A percentile compares a stretch with the other conserved stretches of the same genome.
These are phyloP conservation scores for Penicillium italicum DNA, from an alignment of 2,329 filamentous ascomycete genomes.

Conservation along the genomic window DNA sequence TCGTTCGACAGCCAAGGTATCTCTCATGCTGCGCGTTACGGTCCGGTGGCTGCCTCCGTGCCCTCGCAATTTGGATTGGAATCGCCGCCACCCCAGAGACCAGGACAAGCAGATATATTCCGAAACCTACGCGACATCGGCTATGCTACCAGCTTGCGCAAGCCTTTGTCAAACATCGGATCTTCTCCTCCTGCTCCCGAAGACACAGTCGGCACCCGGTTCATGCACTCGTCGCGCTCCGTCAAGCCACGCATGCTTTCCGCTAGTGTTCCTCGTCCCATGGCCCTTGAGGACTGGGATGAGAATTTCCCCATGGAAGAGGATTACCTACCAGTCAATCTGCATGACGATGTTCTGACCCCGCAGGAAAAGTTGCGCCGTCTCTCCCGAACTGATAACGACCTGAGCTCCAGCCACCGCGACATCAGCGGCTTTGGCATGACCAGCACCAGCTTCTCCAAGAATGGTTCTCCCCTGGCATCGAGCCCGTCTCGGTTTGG, in stretches of 20 bases:
- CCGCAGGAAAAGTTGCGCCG: conserved; percentile 60
- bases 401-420: conserved; percentile 45
- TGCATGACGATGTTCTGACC: conserved; percentile 61
- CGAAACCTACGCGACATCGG: conserved; percentile 62
- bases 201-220: conserved; percentile 62
- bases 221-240: conserved; percentile 64
- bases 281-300: conserved; percentile 57
- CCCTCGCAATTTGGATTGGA: conserved; percentile 89
- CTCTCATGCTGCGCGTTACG: conserved; percentile 84
- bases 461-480: conserved; percentile 54
- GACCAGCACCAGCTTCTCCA: conserved; percentile 46
- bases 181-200: conserved; percentile 62
- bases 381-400: conserved; percentile 56
- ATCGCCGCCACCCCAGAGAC: conserved; percentile 67
- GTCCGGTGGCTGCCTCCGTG: conserved; percentile 86
- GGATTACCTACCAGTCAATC: conserved; percentile 73
- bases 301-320: conserved; percentile 77
- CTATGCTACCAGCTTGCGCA: conserved; percentile 69
- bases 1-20: conserved; percentile 97
- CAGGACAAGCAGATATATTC: conserved; percentile 60
- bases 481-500: conserved; percentile 62
- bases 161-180: conserved; percentile 49
- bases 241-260: conserved; percentile 57
- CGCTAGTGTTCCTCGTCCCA: conserved; percentile 55
- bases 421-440: conserved; percentile 52